A percentile compares a stretch with the other conserved stretches of the same genome.
phyloP scores from a whole-genome alignment of 371 early-diverging fungal species.

The Apophysomyces sp. region DNA sequence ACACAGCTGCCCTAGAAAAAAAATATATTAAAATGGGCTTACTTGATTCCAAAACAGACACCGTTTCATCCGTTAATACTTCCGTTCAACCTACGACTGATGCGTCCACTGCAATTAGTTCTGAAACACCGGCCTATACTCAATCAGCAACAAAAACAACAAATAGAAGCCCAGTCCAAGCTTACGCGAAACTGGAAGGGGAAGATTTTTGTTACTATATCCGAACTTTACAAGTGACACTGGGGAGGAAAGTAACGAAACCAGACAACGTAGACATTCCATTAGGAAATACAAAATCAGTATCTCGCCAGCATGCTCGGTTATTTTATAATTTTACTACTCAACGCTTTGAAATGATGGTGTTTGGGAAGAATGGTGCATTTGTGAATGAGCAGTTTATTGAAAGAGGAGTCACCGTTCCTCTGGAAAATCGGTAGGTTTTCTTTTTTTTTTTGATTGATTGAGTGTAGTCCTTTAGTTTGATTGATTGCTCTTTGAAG shows the following conservation, averaged over 20 bases:
- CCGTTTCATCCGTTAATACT: not conserved
- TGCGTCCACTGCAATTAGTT: not conserved
- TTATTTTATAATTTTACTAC: conserved; percentile 80
- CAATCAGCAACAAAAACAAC: conserved; percentile 13
- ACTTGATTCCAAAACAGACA: not conserved
- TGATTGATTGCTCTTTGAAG: conserved; percentile 26
- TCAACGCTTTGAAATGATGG: conserved; percentile 79
- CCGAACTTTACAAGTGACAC: conserved; percentile 69
- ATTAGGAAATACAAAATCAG: conserved; percentile 77
- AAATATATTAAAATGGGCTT: not conserved
- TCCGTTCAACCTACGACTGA: not conserved
- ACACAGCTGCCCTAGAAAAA: not conserved
- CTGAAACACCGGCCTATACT: not conserved
- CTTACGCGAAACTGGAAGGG: conserved; percentile 90
- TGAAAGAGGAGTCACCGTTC: conserved; percentile 67
- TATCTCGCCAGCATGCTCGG: conserved; percentile 85
- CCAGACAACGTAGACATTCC: conserved; percentile 74
- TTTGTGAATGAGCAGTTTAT: conserved; percentile 79
- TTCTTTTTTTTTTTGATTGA: not conserved
- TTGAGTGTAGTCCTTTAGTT: not conserved
- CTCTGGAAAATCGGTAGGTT: conserved; percentile 65
- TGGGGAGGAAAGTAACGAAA: conserved; percentile 70
- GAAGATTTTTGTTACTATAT: conserved; percentile 82
- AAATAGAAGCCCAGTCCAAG: conserved; percentile 66
- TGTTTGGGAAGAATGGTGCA: conserved; percentile 87